Conservation (phyloP, 208 protist genomes). For the Trypanosoma avium region DNA sequence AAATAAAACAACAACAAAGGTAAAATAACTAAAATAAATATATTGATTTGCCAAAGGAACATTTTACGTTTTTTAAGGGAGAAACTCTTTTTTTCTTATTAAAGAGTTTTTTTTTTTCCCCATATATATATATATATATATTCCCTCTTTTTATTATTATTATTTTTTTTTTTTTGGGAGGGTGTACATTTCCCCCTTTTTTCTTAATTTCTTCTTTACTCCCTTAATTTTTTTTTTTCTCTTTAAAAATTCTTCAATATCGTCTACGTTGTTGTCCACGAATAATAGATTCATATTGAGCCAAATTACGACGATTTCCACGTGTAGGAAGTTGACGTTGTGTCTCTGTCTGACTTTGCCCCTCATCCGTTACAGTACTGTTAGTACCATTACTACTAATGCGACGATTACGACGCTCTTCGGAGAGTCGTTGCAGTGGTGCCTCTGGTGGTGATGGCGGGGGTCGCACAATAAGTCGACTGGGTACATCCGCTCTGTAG, state of each 20-base stretch:
- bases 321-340: slow-evolving; percentile 1
- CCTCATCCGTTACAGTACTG: neutral
- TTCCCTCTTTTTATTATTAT: no score
- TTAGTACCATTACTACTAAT: neutral
- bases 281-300: slow-evolving; percentile 24
- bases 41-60: no score
- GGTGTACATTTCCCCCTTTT: no score
- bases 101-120: no score
- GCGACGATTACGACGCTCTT: neutral
- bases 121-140: no score
- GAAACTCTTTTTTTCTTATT: no score
- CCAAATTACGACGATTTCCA: slow-evolving; percentile 20
- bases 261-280: slow-evolving; percentile 7
- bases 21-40: no score
- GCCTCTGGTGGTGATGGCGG: neutral
- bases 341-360: neutral
- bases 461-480: neutral
- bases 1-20: no score
- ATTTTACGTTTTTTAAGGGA: no score
- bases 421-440: neutral
- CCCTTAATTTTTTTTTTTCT: neutral
- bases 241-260: neutral
- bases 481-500: neutral
- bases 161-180: no score
- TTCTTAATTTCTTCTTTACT: no score